A percentile compares a stretch with the other conserved stretches of the same genome.
These are phyloP conservation scores for Colletotrichum sp. DNA, from an alignment of 2,329 filamentous ascomycete species.

Conservation along the genomic window DNA sequence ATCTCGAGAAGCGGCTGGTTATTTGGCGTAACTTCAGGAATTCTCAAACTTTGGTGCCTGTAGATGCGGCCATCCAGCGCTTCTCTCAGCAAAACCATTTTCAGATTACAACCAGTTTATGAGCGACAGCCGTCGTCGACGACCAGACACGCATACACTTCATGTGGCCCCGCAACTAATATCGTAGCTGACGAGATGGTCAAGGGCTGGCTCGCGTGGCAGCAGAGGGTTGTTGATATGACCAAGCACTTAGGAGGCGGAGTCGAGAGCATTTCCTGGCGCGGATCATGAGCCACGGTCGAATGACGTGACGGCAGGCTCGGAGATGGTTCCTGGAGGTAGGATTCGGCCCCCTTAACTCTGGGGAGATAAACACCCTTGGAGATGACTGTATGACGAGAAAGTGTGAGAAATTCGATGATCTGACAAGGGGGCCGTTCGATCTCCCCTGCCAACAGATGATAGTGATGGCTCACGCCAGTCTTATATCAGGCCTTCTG, in stretches of 20 bases:
- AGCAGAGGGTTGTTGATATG: not conserved
- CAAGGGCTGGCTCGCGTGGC: not conserved
- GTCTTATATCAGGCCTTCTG: not conserved
- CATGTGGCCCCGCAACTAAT: not conserved
- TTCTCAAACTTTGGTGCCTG: not conserved
- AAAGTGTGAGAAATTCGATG: not conserved
- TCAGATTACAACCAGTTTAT: not conserved
- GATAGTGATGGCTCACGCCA: not conserved
- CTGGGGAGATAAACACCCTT: conserved; percentile 1
- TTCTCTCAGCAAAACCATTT: not conserved
- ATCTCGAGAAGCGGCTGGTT: not conserved
- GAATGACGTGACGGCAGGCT: conserved; percentile 11
- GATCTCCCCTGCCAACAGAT: not conserved
- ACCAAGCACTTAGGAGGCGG: not conserved
- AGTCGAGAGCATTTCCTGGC: not conserved
- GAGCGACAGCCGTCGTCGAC: not conserved
- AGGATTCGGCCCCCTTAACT: conserved; percentile 5
- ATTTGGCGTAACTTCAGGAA: not conserved
- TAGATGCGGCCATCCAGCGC: not conserved
- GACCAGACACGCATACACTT: not conserved
- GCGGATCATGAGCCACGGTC: not conserved
- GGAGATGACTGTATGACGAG: not conserved
- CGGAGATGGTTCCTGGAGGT: not conserved
- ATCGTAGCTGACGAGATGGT: not conserved
- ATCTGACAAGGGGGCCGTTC: not conserved